phyloP scores from a whole-genome alignment of 1,284 basidiomycete species.

The Phellinidium pouzarii region DNA sequence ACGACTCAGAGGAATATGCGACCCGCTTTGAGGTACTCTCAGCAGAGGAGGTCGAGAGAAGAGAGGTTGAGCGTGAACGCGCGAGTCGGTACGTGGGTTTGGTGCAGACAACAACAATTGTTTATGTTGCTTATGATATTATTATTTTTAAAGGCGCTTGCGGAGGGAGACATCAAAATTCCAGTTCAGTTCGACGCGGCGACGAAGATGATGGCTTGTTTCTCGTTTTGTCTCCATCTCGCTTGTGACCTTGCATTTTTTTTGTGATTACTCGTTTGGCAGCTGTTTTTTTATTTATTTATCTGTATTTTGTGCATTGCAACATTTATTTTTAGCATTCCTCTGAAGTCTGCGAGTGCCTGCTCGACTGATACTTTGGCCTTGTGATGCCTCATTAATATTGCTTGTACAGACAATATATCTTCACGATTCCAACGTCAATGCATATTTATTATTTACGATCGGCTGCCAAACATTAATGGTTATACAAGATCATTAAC shows the following conservation, averaged over 20 bases:
- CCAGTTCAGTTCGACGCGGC: constrained; percentile 52
- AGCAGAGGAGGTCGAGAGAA: constrained; percentile 86
- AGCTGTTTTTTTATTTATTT: constrained; percentile 7
- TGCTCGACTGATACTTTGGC: too few relatives aligned
- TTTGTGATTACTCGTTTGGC: not conserved
- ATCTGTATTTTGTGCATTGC: not conserved
- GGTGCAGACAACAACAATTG: constrained; percentile 1
- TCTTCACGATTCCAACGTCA: too few relatives aligned
- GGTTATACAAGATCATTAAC: too few relatives aligned
- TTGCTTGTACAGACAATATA: too few relatives aligned
- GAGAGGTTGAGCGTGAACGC: constrained; percentile 77
- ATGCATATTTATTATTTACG: too few relatives aligned
- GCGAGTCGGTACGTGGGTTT: constrained; percentile 52
- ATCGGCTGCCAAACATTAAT: too few relatives aligned
- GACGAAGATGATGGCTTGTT: constrained; percentile 32
- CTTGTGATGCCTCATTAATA: too few relatives aligned
- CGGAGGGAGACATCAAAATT: constrained; percentile 73
- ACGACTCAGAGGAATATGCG: constrained; percentile 84
- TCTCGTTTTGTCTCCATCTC: not conserved
- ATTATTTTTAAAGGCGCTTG: constrained; percentile 43
- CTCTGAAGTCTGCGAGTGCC: not conserved
- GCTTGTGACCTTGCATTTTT: not conserved
- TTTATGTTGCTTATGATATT: constrained; percentile 22
- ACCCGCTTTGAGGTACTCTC: constrained; percentile 85
- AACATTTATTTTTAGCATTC: constrained; percentile 6